Conservation (phyloP, 2,329 filamentous ascomycete genomes). For the Epicoccum sorghinum region DNA sequence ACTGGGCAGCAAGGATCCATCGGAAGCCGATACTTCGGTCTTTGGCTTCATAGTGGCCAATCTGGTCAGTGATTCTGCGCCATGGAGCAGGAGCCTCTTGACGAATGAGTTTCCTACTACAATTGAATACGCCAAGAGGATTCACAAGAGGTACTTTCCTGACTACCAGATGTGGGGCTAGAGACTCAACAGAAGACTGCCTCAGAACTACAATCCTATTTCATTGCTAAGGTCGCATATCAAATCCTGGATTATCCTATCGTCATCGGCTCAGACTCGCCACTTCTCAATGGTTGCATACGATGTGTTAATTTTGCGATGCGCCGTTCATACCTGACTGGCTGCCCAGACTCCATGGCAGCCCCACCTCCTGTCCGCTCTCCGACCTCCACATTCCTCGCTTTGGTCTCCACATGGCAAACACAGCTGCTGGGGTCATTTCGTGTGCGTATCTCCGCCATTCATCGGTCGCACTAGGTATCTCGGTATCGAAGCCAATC, state of each 20-base stretch:
- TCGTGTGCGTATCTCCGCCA: conserved; percentile 44
- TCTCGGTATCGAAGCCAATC: conserved; percentile 39
- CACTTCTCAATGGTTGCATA: background rate
- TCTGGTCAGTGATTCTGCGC: conserved; percentile 59
- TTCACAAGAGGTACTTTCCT: conserved; percentile 63
- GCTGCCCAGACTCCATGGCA: conserved; percentile 31
- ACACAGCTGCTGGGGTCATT: conserved; percentile 37
- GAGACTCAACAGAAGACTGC: background rate
- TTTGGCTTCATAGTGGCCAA: conserved; percentile 64
- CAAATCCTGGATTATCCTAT: background rate
- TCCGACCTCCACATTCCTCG: conserved; percentile 22
- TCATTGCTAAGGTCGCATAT: background rate
- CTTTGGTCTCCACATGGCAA: conserved; percentile 44
- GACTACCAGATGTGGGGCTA: conserved; percentile 58
- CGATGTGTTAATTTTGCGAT: background rate
- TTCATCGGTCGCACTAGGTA: conserved; percentile 31
- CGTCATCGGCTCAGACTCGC: background rate
- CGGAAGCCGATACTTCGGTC: conserved; percentile 63
- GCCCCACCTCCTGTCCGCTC: conserved; percentile 20
- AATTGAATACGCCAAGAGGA: conserved; percentile 62
- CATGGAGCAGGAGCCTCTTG: conserved; percentile 55
- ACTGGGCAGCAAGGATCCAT: conserved; percentile 59
- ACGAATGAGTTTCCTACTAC: conserved; percentile 55
- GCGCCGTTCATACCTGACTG: background rate
- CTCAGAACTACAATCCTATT: background rate